phyloP scores from a whole-genome alignment of 2,329 filamentous ascomycete species.

The Clarireedia paspali region DNA sequence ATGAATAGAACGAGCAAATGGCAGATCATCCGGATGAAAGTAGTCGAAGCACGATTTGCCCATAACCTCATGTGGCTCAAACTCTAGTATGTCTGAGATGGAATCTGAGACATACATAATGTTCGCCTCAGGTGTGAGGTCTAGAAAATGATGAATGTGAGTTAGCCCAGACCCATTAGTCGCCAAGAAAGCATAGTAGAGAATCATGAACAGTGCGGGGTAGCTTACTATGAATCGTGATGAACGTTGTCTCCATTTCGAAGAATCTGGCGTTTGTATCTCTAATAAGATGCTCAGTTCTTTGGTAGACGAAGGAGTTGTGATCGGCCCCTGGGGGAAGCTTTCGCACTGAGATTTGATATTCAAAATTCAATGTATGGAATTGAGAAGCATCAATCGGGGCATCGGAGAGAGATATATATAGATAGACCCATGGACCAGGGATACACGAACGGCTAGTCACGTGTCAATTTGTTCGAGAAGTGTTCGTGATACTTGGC shows the following conservation, averaged over 20 bases:
- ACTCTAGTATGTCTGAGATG: slow-evolving; percentile 75
- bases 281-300: slow-evolving; percentile 31
- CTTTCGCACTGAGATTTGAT: not conserved
- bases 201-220: not conserved
- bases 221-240: slow-evolving; percentile 76
- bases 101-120: slow-evolving; percentile 81
- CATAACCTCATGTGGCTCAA: slow-evolving; percentile 66
- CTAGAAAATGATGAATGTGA: slow-evolving; percentile 35
- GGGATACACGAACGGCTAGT: not conserved
- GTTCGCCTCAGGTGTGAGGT: slow-evolving; percentile 66
- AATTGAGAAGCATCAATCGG: not conserved
- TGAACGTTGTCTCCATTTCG: slow-evolving; percentile 78
- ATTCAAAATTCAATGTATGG: not conserved
- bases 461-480: not conserved
- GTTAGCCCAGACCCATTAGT: slow-evolving; percentile 7
- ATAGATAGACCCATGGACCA: not conserved
- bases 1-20: slow-evolving; percentile 65
- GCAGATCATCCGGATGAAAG: slow-evolving; percentile 69
- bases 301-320: slow-evolving; percentile 12
- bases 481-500: not conserved
- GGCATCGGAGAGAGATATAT: not conserved
- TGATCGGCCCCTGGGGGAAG: not conserved
- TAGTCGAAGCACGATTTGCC: slow-evolving; percentile 77
- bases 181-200: not conserved
- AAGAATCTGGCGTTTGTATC: slow-evolving; percentile 29